phyloP scores from a whole-genome alignment of 768 basidiomycete species.

The Trametes villosa region DNA sequence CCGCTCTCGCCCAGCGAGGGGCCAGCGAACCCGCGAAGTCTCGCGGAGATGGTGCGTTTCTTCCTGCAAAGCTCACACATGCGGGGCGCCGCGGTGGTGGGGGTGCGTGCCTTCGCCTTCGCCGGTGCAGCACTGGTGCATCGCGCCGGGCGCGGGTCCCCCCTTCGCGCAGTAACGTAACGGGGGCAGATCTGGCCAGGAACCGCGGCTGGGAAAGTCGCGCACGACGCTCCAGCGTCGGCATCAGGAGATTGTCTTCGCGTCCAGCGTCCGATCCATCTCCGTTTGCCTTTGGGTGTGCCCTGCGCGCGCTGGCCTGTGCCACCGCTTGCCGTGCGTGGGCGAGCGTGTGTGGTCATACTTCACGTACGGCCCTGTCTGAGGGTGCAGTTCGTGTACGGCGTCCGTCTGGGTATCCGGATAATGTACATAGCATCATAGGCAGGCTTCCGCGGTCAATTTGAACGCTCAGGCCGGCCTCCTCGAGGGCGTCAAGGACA shows the following conservation, averaged over 20 bases:
- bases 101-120: no score
- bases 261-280: neutral
- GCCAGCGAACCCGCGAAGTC: constrained; percentile 3
- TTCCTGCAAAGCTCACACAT: no score
- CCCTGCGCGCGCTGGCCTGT: neutral
- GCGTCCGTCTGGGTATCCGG: no score
- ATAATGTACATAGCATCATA: no score
- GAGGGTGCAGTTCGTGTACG: no score
- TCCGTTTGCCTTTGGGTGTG: neutral
- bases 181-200: constrained; percentile 17
- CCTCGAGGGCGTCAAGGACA: no score
- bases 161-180: constrained; percentile 15
- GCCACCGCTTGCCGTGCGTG: no score
- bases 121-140: neutral
- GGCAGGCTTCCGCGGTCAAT: no score
- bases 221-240: constrained; percentile 1
- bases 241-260: constrained; percentile 8
- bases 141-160: neutral
- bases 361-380: neutral
- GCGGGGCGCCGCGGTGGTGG: no score
- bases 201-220: constrained; percentile 1
- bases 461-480: no score
- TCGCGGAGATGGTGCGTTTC: constrained; percentile 5
- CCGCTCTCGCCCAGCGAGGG: constrained; percentile 10
- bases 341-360: neutral